Base-by-base conservation (phyloP, 352 stramenopile species). In the Phytopythium montanum region DNA sequence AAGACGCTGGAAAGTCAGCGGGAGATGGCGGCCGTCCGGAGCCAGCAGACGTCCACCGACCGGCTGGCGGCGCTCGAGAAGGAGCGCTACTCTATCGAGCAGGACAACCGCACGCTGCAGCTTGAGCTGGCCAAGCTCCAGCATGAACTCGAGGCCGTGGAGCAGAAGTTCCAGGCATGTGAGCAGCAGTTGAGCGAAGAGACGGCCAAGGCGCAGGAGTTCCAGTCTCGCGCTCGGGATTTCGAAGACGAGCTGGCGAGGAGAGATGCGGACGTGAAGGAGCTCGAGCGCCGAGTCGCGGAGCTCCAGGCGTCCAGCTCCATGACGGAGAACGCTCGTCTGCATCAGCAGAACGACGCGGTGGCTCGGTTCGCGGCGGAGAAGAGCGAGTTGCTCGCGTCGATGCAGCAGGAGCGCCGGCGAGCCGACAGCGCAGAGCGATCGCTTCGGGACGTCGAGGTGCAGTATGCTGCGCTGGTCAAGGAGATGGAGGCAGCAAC, bases 11-110 rank as follows among this genome's bases (percentile, higher is more conserved):
- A 78, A 21, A 63, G 76, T 23, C 74, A 77, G 31, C 60, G 76
- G 9, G 75, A 87, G n/a, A 48, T 59, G 31, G 58, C 76, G 5
- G 62, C 76, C 3, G 64, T 64, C 25, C 69, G 72, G 9, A 73
- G 53, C n/a, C 67, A 81, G 26, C 73, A 88, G 39, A 73, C 68
- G 13, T 74, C 77, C 6, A 86, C 86, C 39, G 81, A 89, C 28
- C 81, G 79, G 2, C 26, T 89, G n/a, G 45, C 65, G 5, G 63
- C 69, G 23, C 56, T 90, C 21, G 78, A 90, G 56, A 78, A 82
- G 45, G 75, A 75, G 12, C 78, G 80, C 2, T 67, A 76, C 23
- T 54, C 62, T 8, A 72, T 85, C n/a, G 81, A 90, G 53, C 51
- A 79, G 29, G 71, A 87, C 28, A 86, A 86, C 44, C 73, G 73